Conservation (phyloP, 257 asterid species). For the Anisodus tanguticus region DNA sequence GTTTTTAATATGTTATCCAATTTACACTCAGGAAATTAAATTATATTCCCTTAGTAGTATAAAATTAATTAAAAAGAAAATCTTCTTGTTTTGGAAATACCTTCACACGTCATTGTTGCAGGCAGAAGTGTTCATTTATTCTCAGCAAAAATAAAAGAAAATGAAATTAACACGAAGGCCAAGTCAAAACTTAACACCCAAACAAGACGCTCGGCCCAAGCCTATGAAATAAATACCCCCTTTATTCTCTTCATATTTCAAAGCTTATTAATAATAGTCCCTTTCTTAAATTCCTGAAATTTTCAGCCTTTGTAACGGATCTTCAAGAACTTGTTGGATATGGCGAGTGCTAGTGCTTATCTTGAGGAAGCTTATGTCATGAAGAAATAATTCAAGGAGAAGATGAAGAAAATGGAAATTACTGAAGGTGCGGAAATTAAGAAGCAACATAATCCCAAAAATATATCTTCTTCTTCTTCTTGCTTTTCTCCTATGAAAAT, state of each 20-base stretch:
- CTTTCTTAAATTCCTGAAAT: not conserved
- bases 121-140: not conserved
- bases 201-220: not conserved
- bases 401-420: not conserved
- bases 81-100: not conserved
- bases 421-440: not conserved
- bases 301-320: not conserved
- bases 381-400: not conserved
- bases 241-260: not conserved
- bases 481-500: not conserved
- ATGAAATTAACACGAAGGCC: not conserved
- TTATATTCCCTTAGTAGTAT: no score
- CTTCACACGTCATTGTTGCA: slow-evolving; percentile 10
- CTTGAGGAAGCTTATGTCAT: not conserved
- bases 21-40: no score
- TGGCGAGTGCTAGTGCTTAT: slow-evolving; percentile 3
- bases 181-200: not conserved
- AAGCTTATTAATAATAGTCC: no score
- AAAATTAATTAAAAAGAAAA: no score
- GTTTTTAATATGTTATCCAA: no score
- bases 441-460: not conserved
- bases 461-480: not conserved
- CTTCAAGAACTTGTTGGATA: not conserved
- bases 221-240: not conserved
- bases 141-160: not conserved